Evolutionary conservation across 331 rosid genomes (phyloP).

Genomic region (Spiraea crenata): DNA sequence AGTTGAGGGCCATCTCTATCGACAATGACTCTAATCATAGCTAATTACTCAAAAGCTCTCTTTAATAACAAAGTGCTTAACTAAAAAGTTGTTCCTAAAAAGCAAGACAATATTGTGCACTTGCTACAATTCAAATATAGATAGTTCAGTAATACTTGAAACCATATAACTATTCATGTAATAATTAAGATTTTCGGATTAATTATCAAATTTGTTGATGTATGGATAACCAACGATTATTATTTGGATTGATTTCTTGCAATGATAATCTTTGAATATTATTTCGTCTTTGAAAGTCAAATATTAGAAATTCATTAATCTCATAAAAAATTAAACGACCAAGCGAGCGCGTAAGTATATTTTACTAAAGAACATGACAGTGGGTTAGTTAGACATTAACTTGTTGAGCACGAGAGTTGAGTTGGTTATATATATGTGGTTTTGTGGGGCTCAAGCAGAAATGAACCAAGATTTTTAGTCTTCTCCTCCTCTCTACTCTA

Average conservation of each 20-base stretch:
- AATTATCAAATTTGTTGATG: too few species aligned
- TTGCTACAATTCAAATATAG: too few species aligned
- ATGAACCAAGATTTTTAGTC: conserved; percentile 41
- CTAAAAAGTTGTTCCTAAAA: conserved; percentile 12
- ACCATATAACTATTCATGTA: too few species aligned
- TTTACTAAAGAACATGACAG: neutral
- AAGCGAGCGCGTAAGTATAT: too few species aligned
- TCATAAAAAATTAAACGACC: too few species aligned
- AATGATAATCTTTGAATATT: too few species aligned
- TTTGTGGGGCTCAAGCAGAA: conserved; percentile 38
- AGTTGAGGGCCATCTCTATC: conserved; percentile 45
- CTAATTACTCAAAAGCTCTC: conserved; percentile 29
- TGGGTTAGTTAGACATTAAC: conserved; percentile 18
- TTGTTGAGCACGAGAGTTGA: conserved; percentile 25
- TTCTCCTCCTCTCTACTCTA: conserved; percentile 19
- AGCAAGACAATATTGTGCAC: neutral
- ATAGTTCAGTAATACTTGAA: too few species aligned
- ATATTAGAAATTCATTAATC: too few species aligned
- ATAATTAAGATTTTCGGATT: too few species aligned
- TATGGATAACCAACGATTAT: too few species aligned
- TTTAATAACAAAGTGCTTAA: conserved; percentile 4
- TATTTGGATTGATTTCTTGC: too few species aligned
- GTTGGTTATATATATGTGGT: conserved; percentile 18
- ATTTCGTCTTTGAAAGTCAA: too few species aligned
- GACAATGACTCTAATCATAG: conserved; percentile 52